Base-by-base conservation (phyloP, 495 filamentous ascomycete genomes). In the Penicillium crystallinum region DNA sequence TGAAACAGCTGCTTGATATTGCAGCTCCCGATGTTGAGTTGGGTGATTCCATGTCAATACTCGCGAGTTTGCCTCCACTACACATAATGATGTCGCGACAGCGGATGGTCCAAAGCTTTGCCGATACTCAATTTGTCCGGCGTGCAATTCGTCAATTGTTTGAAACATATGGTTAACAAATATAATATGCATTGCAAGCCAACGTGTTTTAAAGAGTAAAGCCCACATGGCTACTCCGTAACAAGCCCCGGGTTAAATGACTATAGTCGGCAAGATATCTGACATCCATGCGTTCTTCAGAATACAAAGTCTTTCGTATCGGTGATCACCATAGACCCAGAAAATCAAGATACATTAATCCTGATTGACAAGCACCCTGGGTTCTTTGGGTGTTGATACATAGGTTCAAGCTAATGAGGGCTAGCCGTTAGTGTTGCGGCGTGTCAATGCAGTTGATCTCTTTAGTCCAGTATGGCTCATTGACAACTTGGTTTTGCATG, bases 1-100 rank as follows among this genome's bases (percentile, higher is more conserved):
- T 84, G 2, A 71, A 73, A 29, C 85, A 90, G 52, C 61, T 84
- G 1, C 45, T 83, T 8, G 53, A 62, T 3, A 56, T 77, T 6
- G 18, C 50, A 19, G 33, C 35, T 0, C 31, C 31, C 7, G 34
- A 22, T 45, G 33, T 56, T 23, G 47, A 53, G 2, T 8, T 45
- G 6, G 45, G 35, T 14, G 36, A 47, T 19, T 14, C 59, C 10
- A 49, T 30, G 42, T 34, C 40, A 19, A 22, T 55, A n/a, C 53
- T 75, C 8, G 52, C 34, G 6, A 22, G 40, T 4, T 56, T 73
- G 15, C 72, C 72, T 8, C 59, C 72, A 1, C 52, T 74, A 10
- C 57, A 63, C 61, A 60, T 72, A 41, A 66, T 69, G 55, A 52
- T 49, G 17, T 58, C 70, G 25, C 56, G 52, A 21, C 36, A 49